These are phyloP conservation scores for Cyanidium caldarium DNA, from an alignment of 23 red algal genomes.

Conservation along the genomic window DNA sequence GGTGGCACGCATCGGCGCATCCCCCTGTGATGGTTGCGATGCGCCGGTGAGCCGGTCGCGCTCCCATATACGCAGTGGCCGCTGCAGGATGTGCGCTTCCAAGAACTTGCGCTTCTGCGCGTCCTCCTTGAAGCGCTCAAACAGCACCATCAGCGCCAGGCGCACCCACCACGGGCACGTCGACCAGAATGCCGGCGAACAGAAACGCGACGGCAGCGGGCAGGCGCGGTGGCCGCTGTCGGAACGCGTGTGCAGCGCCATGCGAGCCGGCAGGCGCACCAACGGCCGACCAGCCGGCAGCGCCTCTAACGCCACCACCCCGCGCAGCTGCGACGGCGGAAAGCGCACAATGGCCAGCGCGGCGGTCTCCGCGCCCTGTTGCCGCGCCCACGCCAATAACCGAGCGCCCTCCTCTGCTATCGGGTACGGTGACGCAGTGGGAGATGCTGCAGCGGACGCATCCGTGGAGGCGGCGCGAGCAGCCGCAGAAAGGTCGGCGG, in stretches of 20 bases:
- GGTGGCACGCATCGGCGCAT: background rate
- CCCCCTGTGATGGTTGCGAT: too few relatives aligned
- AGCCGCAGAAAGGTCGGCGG: too few relatives aligned
- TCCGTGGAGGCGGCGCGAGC: too few relatives aligned
- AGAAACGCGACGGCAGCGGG: background rate
- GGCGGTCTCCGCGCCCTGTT: background rate
- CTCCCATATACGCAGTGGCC: background rate
- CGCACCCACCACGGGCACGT: background rate
- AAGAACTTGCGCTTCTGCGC: background rate
- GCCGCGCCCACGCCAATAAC: background rate
- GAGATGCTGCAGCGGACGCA: too few relatives aligned
- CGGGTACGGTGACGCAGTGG: too few relatives aligned
- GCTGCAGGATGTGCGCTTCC: slow-evolving; percentile 7
- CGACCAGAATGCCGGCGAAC: background rate
- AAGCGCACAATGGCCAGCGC: background rate
- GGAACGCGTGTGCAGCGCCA: slow-evolving; percentile 2
- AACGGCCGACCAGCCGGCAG: background rate
- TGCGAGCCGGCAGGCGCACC: background rate
- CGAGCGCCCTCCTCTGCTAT: too few relatives aligned
- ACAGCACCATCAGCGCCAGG: background rate
- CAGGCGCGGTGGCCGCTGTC: background rate
- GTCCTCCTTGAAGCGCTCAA: background rate
- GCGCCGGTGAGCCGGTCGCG: background rate
- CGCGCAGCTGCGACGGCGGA: background rate
- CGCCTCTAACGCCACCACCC: background rate